Evolutionary conservation across 371 early-diverging fungal genomes (phyloP).

Genomic region (Dichotomocladium elegans): DNA sequence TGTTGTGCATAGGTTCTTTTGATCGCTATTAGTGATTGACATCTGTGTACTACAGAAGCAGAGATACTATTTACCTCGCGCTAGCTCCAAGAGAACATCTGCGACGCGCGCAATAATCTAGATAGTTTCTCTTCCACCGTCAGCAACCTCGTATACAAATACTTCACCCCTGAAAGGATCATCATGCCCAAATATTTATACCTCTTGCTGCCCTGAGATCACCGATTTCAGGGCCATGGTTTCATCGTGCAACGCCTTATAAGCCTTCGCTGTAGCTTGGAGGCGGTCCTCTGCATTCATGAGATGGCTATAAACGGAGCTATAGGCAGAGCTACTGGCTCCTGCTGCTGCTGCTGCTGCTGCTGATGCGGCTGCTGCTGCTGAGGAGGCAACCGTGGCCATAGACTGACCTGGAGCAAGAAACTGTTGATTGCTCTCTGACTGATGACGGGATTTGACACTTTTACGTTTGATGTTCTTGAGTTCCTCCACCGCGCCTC

Average conservation of each 20-base stretch:
- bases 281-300: conserved; percentile 12
- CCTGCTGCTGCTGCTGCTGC: neutral
- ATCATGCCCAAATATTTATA: too few relatives aligned
- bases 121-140: too few relatives aligned
- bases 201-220: conserved; percentile 14
- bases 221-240: neutral
- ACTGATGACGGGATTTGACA: conserved; percentile 35
- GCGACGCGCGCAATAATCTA: neutral
- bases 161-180: too few relatives aligned
- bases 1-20: neutral
- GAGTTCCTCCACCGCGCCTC: conserved; percentile 53
- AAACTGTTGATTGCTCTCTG: neutral
- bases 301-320: conserved; percentile 12
- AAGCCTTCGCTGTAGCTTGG: conserved; percentile 9
- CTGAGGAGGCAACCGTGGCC: neutral
- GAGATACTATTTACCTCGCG: too few relatives aligned
- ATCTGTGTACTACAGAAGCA: neutral
- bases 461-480: conserved; percentile 64
- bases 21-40: neutral
- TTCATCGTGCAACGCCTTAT: conserved; percentile 10
- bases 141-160: too few relatives aligned
- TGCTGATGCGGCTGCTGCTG: neutral
- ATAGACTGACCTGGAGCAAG: neutral
- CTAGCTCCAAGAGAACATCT: neutral
- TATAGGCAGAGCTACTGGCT: neutral